Evolutionary conservation across 2,329 filamentous ascomycete species (phyloP), one percentile per base, ranked within the genome.

Genomic region (Rhinocladiella similis): DNA sequence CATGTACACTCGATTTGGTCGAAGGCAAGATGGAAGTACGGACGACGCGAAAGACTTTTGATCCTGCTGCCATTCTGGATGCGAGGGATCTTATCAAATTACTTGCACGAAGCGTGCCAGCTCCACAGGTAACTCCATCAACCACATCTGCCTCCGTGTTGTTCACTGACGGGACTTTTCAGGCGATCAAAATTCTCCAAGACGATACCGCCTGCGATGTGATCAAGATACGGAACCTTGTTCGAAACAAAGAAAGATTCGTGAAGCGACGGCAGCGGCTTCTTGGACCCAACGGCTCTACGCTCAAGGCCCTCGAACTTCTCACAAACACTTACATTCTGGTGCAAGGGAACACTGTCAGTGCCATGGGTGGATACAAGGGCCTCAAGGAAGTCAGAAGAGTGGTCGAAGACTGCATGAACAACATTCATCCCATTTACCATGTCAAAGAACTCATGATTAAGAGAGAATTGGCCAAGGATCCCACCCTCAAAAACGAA

Each of bases 361-460:
- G 87, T 0, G 88, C 84, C 4, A 97, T 99, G 89, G 94, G 94
- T 0, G 86, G 87, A 0, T 97, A 88, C 78, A 96, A 95, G 74
- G 91, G 91, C 1, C 75, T 99, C 46, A 97, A 97, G 76, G 93
- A 97, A 68, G 85, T 97, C 27, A 86, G 94, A 46, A 83, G 91
- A 50, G 86, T 97, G 18, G 84, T 97, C 36, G 89, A 96, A 73
- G 93, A 97, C 73, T 96, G 91, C 77, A 97, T 99, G 94, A 84
- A 84, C 68, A 99, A 99, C 70, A 86, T 97, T 54, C 94, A 90
- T 67, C 87, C 86, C 1, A 89, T 90, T 66, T 90, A 99, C 75
- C 90, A 95, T 64, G 96, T 99, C 75, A 97, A 99, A 75, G 88
- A 92, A 72, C 80, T 94, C 63, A 94, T 95, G 91, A 94, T 96